phyloP scores from a whole-genome alignment of 768 basidiomycete species.

The Agaricus blazei region DNA sequence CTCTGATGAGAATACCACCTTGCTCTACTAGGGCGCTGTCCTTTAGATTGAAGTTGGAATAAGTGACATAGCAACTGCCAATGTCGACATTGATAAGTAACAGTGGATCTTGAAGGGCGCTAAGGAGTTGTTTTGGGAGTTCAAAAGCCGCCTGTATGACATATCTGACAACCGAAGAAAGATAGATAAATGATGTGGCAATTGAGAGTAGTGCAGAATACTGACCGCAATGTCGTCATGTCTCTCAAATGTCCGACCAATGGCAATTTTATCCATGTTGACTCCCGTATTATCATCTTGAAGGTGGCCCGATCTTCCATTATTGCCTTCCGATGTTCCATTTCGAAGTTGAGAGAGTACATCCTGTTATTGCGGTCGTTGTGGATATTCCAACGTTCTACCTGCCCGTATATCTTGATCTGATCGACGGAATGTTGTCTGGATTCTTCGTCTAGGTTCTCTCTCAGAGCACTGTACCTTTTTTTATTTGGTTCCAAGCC shows the following conservation, averaged over 20 bases:
- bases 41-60: neutral
- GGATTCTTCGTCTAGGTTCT: neutral
- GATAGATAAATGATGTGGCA: neutral
- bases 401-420: neutral
- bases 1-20: neutral
- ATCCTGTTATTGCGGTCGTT: neutral
- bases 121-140: neutral
- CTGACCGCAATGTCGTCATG: neutral
- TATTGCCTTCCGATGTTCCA: neutral
- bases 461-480: neutral
- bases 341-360: neutral
- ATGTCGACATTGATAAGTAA: neutral
- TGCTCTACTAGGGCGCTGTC: neutral
- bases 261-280: neutral
- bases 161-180: neutral
- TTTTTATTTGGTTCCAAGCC: neutral
- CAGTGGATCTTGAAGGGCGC: neutral
- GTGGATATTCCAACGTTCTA: neutral
- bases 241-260: neutral
- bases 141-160: neutral
- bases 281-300: neutral
- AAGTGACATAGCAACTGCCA: neutral
- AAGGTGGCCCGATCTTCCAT: neutral
- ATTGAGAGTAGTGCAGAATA: neutral
- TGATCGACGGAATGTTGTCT: neutral